These are phyloP conservation scores for Pleurotus giganteus DNA, from an alignment of 768 basidiomycete species.

Conservation along the genomic window DNA sequence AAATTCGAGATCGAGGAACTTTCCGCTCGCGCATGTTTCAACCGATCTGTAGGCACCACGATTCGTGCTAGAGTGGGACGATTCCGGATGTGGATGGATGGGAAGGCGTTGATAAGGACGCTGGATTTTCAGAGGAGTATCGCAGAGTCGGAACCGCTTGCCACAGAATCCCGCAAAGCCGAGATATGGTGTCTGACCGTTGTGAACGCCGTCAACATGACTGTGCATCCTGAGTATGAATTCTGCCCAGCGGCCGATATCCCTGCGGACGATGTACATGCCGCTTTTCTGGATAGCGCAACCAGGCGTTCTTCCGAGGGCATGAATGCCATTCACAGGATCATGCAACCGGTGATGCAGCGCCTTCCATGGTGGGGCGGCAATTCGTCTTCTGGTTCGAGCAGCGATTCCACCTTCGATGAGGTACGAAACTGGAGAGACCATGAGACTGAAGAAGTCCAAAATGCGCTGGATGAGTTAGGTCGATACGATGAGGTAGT, in stretches of 20 bases:
- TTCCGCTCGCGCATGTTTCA: neutral
- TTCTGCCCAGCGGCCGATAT: neutral
- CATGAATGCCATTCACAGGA: neutral
- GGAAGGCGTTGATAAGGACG: neutral
- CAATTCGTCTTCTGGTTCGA: neutral
- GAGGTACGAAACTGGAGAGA: neutral
- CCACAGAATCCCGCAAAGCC: neutral
- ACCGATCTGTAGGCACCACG: neutral
- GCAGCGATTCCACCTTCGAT: neutral
- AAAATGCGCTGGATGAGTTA: neutral
- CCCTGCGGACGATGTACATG: neutral
- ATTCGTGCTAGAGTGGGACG: neutral
- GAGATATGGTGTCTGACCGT: neutral
- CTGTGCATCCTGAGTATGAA: neutral
- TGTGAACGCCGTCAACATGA: neutral
- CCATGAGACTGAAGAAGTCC: neutral
- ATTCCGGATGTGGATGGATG: neutral
- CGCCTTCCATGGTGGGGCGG: neutral
- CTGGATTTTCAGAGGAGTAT: neutral
- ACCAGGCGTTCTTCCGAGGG: neutral
- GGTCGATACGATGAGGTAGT: neutral
- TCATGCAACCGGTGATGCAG: neutral
- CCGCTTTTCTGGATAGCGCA: neutral
- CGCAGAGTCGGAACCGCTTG: neutral
- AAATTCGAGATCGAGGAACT: slow-evolving; percentile 1